Evolutionary conservation across 208 protist species (phyloP).

Genomic region (Angomonas desouzai): DNA sequence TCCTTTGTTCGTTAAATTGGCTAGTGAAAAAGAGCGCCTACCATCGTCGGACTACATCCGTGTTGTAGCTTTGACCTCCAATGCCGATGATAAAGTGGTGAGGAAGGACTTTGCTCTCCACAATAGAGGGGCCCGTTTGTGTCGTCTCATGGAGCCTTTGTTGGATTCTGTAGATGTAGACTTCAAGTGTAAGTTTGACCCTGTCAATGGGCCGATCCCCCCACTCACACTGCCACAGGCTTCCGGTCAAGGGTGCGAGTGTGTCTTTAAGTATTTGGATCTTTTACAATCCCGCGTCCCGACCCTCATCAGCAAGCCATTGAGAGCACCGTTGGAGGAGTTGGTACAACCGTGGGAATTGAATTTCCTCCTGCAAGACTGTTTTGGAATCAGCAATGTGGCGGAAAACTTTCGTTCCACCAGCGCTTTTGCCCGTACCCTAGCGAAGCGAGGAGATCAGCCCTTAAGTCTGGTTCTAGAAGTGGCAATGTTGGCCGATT

Average conservation of each 20-base stretch:
- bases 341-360: conserved; percentile 82
- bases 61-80: conserved; percentile 39
- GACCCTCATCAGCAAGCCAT: conserved; percentile 70
- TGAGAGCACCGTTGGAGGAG: conserved; percentile 77
- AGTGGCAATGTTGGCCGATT: conserved; percentile 84
- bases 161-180: conserved; percentile 59
- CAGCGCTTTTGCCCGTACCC: conserved; percentile 22
- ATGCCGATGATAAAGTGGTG: conserved; percentile 20
- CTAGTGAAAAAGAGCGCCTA: conserved; percentile 29
- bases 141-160: conserved; percentile 70
- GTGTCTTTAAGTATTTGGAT: conserved; percentile 70
- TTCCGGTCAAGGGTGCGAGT: conserved; percentile 56
- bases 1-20: conserved; percentile 30
- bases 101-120: conserved; percentile 73
- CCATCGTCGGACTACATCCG: conserved; percentile 64
- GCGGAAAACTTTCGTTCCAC: conserved; percentile 16
- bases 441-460: conserved; percentile 31
- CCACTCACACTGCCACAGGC: conserved; percentile 70
- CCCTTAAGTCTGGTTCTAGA: conserved; percentile 58
- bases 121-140: conserved; percentile 63
- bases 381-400: conserved; percentile 19
- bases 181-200: conserved; percentile 25
- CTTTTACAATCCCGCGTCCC: conserved; percentile 69
- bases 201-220: conserved; percentile 35
- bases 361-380: conserved; percentile 55